Evolutionary conservation across 805 yeast genomes (phyloP).

Genomic region (Cyberlindnera xishuangbannaensis): DNA sequence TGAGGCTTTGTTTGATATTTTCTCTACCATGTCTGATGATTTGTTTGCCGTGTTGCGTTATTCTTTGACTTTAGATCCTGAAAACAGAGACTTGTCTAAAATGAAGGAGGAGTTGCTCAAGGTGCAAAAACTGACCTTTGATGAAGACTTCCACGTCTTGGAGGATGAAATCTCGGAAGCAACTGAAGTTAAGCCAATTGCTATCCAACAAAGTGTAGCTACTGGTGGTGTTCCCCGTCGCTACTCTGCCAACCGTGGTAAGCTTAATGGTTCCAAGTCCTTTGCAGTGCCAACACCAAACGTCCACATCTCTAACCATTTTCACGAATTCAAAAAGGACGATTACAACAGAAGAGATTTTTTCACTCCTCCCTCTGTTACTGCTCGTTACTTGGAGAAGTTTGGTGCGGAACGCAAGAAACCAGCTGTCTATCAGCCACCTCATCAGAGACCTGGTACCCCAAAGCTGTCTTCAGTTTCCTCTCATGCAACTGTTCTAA

Average conservation of each 20-base stretch:
- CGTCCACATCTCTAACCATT: conserved; percentile 34
- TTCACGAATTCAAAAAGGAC: conserved; percentile 30
- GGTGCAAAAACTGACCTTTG: conserved; percentile 71
- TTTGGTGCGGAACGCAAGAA: conserved; percentile 32
- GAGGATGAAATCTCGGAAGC: conserved; percentile 1
- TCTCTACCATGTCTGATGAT: conserved; percentile 83
- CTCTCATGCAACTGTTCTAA: conserved; percentile 4
- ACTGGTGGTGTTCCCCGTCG: conserved; percentile 15
- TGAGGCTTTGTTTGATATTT: conserved; percentile 87
- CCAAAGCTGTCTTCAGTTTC: conserved; percentile 17
- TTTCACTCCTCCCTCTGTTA: conserved; percentile 73
- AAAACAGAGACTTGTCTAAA: conserved; percentile 60
- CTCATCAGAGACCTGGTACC: conserved; percentile 24
- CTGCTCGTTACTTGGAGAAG: conserved; percentile 66
- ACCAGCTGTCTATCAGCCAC: conserved; percentile 23
- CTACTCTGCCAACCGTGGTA: conserved; percentile 19
- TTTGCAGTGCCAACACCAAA: conserved; percentile 60
- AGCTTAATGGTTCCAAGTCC: conserved; percentile 39
- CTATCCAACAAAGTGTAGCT: conserved; percentile 10
- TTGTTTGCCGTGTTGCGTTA: conserved; percentile 78
- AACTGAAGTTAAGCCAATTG: conserved; percentile 18
- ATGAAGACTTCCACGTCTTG: conserved; percentile 53
- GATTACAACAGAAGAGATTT: conserved; percentile 60
- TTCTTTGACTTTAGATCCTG: conserved; percentile 79
- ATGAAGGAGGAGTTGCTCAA: conserved; percentile 56